phyloP scores from a whole-genome alignment of 768 basidiomycete genomes.

The Clavaria fumosa region DNA sequence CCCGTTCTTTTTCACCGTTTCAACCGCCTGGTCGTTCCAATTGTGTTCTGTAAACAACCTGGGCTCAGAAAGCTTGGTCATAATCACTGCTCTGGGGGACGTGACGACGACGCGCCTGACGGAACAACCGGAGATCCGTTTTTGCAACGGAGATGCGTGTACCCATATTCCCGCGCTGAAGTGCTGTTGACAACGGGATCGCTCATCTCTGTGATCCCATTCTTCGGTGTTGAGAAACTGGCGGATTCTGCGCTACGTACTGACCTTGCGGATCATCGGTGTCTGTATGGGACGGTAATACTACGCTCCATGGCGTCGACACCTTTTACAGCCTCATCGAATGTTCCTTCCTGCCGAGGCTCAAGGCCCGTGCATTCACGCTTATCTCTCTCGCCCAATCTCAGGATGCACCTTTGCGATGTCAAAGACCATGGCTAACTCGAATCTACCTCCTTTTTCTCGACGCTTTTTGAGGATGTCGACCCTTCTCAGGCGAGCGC shows the following conservation, averaged over 20 bases:
- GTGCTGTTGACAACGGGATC: constrained; percentile 63
- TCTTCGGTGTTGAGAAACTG: too few relatives aligned
- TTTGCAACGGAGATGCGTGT: constrained; percentile 4
- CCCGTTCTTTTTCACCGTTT: constrained; percentile 33
- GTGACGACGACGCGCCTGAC: constrained; percentile 61
- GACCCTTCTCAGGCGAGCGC: constrained; percentile 43
- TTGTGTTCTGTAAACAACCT: constrained; percentile 31
- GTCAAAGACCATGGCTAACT: constrained; percentile 54
- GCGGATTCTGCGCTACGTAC: neutral
- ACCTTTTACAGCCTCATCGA: constrained; percentile 65
- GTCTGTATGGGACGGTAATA: constrained; percentile 37
- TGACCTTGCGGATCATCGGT: constrained; percentile 28
- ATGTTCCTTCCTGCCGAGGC: constrained; percentile 51
- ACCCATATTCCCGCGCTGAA: constrained; percentile 38
- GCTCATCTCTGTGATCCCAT: constrained; percentile 35
- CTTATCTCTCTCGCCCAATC: too few relatives aligned
- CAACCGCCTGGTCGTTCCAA: constrained; percentile 42
- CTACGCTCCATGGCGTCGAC: constrained; percentile 60
- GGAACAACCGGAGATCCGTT: neutral
- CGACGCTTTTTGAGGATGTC: constrained; percentile 40
- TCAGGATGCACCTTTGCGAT: constrained; percentile 30
- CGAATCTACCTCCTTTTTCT: constrained; percentile 40
- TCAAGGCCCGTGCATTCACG: too few relatives aligned
- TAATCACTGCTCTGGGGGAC: constrained; percentile 40
- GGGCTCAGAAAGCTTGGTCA: constrained; percentile 15